Conservation (phyloP, 108 stramenopile species). For the Pseudonitzschia delicatissima region DNA sequence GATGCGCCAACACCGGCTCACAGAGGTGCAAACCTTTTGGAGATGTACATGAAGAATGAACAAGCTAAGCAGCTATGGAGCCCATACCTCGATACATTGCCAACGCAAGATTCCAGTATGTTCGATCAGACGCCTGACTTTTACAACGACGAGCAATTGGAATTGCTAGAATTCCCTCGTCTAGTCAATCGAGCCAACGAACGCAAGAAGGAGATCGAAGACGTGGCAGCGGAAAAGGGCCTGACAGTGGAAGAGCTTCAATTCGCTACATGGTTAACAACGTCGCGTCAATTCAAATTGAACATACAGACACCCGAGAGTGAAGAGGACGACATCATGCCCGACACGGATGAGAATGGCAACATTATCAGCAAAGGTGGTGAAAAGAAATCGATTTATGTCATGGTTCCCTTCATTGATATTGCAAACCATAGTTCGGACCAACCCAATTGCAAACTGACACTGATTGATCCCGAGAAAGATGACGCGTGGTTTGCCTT, state of each 20-base stretch:
- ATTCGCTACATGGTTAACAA: constrained; percentile 60
- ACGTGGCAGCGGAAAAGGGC: constrained; percentile 32
- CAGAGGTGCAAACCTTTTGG: constrained; percentile 41
- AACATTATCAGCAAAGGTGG: constrained; percentile 37
- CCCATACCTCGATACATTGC: constrained; percentile 40
- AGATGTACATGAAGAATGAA: constrained; percentile 36
- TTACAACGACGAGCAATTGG: constrained; percentile 51
- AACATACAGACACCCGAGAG: constrained; percentile 25
- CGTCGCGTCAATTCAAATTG: constrained; percentile 50
- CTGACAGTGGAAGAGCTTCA: constrained; percentile 54
- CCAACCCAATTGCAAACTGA: constrained; percentile 52
- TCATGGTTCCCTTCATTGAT: constrained; percentile 65
- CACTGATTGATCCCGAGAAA: constrained; percentile 71
- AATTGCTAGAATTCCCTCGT: constrained; percentile 59
- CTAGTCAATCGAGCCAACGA: constrained; percentile 38
- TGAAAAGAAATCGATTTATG: constrained; percentile 38
- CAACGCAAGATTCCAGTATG: constrained; percentile 7
- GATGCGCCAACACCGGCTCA: constrained; percentile 44
- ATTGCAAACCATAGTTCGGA: constrained; percentile 64
- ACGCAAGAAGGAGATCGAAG: constrained; percentile 34
- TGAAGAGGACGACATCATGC: constrained; percentile 3
- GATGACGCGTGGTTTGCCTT: constrained; percentile 76
- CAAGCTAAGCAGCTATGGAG: constrained; percentile 34
- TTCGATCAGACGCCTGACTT: constrained; percentile 65
- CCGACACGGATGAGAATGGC: constrained; percentile 40